A percentile compares a stretch with the other conserved stretches of the same genome.
Conservation (phyloP, 2,329 filamentous ascomycete genomes). For the Calonectria ilicicola region DNA sequence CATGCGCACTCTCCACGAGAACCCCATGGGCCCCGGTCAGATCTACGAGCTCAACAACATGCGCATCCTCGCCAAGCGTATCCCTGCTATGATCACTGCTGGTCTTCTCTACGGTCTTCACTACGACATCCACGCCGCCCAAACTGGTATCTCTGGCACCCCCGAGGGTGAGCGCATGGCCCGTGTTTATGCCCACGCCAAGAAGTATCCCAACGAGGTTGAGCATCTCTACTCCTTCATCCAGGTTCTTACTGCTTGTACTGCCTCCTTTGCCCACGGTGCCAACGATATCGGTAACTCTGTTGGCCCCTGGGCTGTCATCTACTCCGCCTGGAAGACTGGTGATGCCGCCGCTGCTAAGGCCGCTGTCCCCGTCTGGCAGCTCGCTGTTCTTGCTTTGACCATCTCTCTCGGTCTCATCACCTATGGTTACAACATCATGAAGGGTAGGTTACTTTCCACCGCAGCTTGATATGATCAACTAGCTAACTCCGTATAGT, state of each 20-base stretch:
- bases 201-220: constrained; percentile 78
- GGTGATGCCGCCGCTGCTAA: constrained; percentile 72
- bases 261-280: constrained; percentile 80
- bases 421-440: constrained; percentile 87
- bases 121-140: constrained; percentile 84
- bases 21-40: constrained; percentile 77
- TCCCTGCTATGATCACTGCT: constrained; percentile 75
- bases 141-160: constrained; percentile 75
- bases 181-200: constrained; percentile 65
- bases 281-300: constrained; percentile 83
- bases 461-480: neutral
- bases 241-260: constrained; percentile 76
- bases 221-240: constrained; percentile 78
- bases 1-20: constrained; percentile 79
- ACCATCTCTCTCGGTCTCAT: constrained; percentile 76
- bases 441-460: constrained; percentile 71
- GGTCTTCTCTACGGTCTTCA: constrained; percentile 78
- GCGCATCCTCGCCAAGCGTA: constrained; percentile 68
- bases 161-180: constrained; percentile 78
- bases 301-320: constrained; percentile 76
- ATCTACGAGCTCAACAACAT: constrained; percentile 82
- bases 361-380: constrained; percentile 78
- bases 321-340: constrained; percentile 76
- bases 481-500: constrained; percentile 56
- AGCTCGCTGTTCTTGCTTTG: constrained; percentile 75